Evolutionary conservation across 2,329 filamentous ascomycete species (phyloP).

Genomic region (Cordyceps pruinosa): DNA sequence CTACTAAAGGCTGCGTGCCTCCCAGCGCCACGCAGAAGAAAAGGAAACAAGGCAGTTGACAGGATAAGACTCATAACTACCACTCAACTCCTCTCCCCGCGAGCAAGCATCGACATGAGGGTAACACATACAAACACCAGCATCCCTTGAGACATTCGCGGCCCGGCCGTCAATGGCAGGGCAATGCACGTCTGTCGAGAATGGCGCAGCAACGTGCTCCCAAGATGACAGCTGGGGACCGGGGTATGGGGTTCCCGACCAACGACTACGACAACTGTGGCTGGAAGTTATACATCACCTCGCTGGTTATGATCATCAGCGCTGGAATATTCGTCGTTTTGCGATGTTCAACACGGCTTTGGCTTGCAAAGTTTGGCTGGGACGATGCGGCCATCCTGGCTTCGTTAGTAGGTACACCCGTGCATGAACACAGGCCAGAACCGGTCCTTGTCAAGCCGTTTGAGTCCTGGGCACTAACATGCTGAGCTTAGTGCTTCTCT

Average conservation of each 20-base stretch:
- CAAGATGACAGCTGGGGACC: background rate
- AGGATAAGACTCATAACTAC: background rate
- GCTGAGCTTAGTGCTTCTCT: constrained; percentile 22
- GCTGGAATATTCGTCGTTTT: constrained; percentile 28
- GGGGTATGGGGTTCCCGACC: constrained; percentile 21
- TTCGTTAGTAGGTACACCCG: constrained; percentile 24
- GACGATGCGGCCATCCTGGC: constrained; percentile 33
- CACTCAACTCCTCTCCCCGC: background rate
- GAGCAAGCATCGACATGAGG: background rate
- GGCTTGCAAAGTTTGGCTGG: constrained; percentile 26
- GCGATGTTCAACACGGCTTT: constrained; percentile 28
- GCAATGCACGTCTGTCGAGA: background rate
- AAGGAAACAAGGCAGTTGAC: background rate
- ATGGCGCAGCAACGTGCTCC: background rate
- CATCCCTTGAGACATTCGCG: background rate
- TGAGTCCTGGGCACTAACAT: background rate
- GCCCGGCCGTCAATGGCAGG: background rate
- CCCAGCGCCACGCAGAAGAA: background rate
- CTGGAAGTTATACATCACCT: constrained; percentile 27
- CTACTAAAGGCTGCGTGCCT: background rate
- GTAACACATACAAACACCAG: background rate
- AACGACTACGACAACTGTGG: constrained; percentile 29
- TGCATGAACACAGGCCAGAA: constrained; percentile 1
- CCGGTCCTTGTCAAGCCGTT: constrained; percentile 20
- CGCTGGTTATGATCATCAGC: constrained; percentile 28